These are phyloP conservation scores for Fragilariopsis cylindrus DNA, from an alignment of 108 stramenopile species.

Conservation along the genomic window DNA sequence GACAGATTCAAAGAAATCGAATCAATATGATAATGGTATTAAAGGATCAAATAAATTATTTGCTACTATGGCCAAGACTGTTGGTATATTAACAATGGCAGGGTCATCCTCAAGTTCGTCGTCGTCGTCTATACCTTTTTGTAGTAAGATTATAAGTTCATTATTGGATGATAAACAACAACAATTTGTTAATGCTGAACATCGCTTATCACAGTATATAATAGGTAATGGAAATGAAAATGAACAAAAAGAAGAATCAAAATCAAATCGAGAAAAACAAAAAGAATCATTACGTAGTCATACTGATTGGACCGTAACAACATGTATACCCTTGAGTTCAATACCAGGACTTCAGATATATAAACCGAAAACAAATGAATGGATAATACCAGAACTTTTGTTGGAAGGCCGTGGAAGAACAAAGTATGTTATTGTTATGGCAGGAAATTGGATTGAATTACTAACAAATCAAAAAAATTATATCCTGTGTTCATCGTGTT, in stretches of 20 bases:
- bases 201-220: slow-evolving; percentile 29
- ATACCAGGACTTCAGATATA: slow-evolving; percentile 35
- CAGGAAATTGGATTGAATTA: slow-evolving; percentile 41
- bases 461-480: slow-evolving; percentile 17
- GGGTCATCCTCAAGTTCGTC: slow-evolving; percentile 1
- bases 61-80: slow-evolving; percentile 13
- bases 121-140: background rate
- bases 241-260: background rate
- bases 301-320: slow-evolving; percentile 40
- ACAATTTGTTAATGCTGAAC: slow-evolving; percentile 18
- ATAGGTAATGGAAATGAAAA: background rate
- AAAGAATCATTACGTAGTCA: slow-evolving; percentile 32
- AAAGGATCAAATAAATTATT: slow-evolving; percentile 8
- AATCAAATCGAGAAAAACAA: slow-evolving; percentile 15
- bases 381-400: slow-evolving; percentile 34
- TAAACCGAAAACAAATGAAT: slow-evolving; percentile 20
- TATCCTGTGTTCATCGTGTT: slow-evolving; percentile 32
- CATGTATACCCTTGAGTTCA: slow-evolving; percentile 29
- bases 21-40: background rate
- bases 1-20: background rate
- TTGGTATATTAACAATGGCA: slow-evolving; percentile 4
- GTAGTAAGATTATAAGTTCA: background rate
- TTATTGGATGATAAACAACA: slow-evolving; percentile 14
- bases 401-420: slow-evolving; percentile 1
- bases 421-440: slow-evolving; percentile 32